Base-by-base conservation (phyloP, 306 rosid species). In the Trifolium fragiferum region DNA sequence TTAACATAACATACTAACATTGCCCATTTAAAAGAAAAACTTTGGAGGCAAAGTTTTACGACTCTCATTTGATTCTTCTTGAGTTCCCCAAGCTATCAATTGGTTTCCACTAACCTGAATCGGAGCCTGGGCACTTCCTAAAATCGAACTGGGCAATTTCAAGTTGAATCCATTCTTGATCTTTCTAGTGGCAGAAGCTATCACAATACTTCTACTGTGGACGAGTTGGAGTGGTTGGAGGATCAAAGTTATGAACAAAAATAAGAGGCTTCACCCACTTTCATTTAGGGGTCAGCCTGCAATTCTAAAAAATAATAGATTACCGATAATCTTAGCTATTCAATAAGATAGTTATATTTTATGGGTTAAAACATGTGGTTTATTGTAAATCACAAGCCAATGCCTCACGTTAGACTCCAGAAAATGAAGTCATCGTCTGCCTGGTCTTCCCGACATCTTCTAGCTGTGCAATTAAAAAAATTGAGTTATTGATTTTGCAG, bases 401-500 rank as follows among this genome's bases (percentile, higher is more conserved):
- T 57, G 63, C 35, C 62, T 23, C 35, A 23, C 63, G 37, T 57
- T 57, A 57, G 63, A 57, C 35, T 57, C 63, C 35, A 46, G 32
- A 76, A 69, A 23, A 63, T 62, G 19, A 43, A 71, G 61, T 72
- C 64, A 55, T 60, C 33, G n/a, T 46, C 63, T 27, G 32, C 5
- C 32, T 61, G 41, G 80, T 66, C 62, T 72, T 59, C 67, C 60
- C 30, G 19, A 43, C 53, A 70, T 27, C 30, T 38, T 66, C 46
- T 23, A 51, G 73, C 47, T 69, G 21, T 72, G 65, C 25, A 66
- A 57, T 37, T 13, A 54, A 11, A 46, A 68, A 20, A 70, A 57
- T 13, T 76, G 69, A 63, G 43, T 63, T 30, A 41, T 30, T 7
- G 54, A 47, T 74, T 62, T 73, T 76, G n/a, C 55, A n/a, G 55